Evolutionary conservation across 2,329 filamentous ascomycete species (phyloP).

Genomic region (Dichotomopilus funicola): DNA sequence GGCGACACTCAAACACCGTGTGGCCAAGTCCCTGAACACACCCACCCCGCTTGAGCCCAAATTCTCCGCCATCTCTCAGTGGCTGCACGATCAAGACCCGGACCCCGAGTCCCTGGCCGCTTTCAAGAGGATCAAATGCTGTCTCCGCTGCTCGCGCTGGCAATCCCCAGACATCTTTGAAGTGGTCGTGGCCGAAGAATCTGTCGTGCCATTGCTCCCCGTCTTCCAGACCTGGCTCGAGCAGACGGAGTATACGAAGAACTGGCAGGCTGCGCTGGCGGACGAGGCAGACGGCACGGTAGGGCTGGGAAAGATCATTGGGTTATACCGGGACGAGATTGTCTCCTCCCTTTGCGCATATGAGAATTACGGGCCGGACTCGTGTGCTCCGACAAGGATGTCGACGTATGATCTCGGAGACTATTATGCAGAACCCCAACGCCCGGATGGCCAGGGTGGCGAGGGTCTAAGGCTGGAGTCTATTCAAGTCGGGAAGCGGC

Average conservation of each 20-base stretch:
- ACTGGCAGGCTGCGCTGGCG: neutral
- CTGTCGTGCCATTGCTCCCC: slow-evolving; percentile 1
- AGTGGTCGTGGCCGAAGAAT: slow-evolving; percentile 1
- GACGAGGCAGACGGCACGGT: neutral
- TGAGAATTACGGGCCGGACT: too few relatives aligned
- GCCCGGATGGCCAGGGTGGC: too few relatives aligned
- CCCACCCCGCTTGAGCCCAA: neutral
- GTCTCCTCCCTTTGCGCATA: too few relatives aligned
- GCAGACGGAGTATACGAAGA: neutral
- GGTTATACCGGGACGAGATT: neutral
- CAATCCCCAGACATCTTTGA: slow-evolving; percentile 5
- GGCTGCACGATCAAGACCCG: neutral
- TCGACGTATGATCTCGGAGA: too few relatives aligned
- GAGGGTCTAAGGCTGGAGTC: too few relatives aligned
- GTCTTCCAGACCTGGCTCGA: slow-evolving; percentile 1
- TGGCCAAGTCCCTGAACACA: neutral
- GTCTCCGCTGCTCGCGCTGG: neutral
- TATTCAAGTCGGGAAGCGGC: too few relatives aligned
- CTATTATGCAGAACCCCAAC: too few relatives aligned
- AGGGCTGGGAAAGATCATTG: neutral
- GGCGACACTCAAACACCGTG: neutral
- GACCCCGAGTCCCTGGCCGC: neutral
- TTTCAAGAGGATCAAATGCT: neutral
- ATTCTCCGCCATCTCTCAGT: neutral
- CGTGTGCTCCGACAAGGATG: too few relatives aligned